These are phyloP conservation scores for Anthostomella pinea DNA, from an alignment of 2,329 filamentous ascomycete species.

Conservation along the genomic window DNA sequence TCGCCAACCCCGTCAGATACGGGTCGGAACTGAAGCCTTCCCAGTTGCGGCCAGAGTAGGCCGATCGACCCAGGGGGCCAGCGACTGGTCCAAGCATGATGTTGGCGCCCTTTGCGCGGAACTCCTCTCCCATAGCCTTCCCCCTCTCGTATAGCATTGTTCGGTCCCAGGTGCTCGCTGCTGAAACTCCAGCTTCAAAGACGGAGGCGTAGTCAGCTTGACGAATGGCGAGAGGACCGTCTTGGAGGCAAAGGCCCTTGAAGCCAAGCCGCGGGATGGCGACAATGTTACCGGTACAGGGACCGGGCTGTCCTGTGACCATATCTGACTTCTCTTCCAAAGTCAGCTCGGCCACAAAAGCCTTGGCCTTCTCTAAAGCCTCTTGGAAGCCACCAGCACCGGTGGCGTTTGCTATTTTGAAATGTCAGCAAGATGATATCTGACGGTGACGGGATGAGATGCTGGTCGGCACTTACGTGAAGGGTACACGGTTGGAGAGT, in stretches of 20 bases:
- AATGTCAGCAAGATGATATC: background rate
- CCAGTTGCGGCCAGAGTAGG: conserved; percentile 61
- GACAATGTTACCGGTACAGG: conserved; percentile 25
- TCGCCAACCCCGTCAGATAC: conserved; percentile 51
- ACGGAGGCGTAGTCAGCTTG: conserved; percentile 39
- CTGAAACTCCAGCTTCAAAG: conserved; percentile 6
- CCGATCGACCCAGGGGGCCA: conserved; percentile 42
- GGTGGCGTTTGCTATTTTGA: conserved; percentile 33
- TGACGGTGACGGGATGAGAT: too few species aligned
- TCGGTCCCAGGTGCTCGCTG: conserved; percentile 5
- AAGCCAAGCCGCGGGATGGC: conserved; percentile 37
- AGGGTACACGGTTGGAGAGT: conserved; percentile 36
- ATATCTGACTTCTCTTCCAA: conserved; percentile 16
- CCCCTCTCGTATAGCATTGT: conserved; percentile 4
- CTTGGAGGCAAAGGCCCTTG: conserved; percentile 46
- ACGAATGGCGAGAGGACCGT: conserved; percentile 6
- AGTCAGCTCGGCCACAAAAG: conserved; percentile 19
- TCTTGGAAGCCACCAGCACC: conserved; percentile 35
- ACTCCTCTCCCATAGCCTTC: conserved; percentile 36
- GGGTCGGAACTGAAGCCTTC: conserved; percentile 61
- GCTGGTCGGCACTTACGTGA: conserved; percentile 32
- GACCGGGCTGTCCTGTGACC: conserved; percentile 17
- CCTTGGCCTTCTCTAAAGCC: conserved; percentile 36
- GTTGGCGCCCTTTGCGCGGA: conserved; percentile 53
- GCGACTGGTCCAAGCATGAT: conserved; percentile 52